Percentiles rank a stretch among this genome's conserved stretches.
Evolutionary conservation across 1,284 basidiomycete species (phyloP).

Genomic region (Phaffia rhodozyma): DNA sequence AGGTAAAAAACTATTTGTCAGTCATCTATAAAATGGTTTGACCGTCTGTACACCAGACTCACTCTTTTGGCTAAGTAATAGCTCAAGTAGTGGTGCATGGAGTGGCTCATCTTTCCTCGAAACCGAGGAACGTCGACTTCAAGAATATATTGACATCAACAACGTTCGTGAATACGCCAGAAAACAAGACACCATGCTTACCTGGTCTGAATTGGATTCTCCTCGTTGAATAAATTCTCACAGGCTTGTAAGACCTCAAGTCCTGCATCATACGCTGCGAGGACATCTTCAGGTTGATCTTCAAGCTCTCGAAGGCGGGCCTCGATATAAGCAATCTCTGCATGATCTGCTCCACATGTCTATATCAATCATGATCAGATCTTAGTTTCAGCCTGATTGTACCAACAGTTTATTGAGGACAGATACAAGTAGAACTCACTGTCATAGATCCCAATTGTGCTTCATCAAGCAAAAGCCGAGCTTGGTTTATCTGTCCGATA

Average conservation of each 20-base stretch:
- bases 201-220: slow-evolving; percentile 19
- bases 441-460: not conserved
- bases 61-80: no score
- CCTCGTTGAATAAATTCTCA: not conserved
- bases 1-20: no score
- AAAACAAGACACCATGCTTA: slow-evolving; percentile 22
- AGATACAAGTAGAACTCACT: no score
- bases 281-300: not conserved
- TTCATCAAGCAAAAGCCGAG: slow-evolving; percentile 33
- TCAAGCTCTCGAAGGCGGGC: not conserved
- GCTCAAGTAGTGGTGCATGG: no score
- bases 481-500: slow-evolving; percentile 50
- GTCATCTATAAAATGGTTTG: no score
- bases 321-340: not conserved
- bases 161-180: slow-evolving; percentile 36
- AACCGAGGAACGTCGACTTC: not conserved
- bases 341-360: not conserved
- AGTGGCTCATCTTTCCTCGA: no score
- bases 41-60: no score
- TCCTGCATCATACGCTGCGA: not conserved
- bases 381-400: no score
- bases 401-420: no score
- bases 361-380: no score
- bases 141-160: slow-evolving; percentile 16
- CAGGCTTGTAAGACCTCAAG: not conserved